Percentiles rank a stretch among this genome's conserved stretches.
phyloP scores from a whole-genome alignment of 192 early-diverging fungal species.

The Podila epigama region DNA sequence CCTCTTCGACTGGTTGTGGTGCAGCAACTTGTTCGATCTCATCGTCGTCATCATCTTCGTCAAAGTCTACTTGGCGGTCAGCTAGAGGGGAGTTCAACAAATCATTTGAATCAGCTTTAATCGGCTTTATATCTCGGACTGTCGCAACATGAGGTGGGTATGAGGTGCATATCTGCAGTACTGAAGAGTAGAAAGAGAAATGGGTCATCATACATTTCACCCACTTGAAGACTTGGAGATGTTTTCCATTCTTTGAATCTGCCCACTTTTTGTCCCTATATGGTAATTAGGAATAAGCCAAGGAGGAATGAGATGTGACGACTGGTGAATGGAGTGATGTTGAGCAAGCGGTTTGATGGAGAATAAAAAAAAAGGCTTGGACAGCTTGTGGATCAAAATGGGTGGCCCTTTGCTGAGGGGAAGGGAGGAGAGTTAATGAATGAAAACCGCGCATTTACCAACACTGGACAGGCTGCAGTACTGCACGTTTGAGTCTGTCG shows the following conservation, averaged over 20 bases:
- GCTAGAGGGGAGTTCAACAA: too few relatives aligned
- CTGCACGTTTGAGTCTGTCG: constrained; percentile 51
- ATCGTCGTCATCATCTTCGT: constrained; percentile 53
- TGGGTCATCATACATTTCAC: constrained; percentile 40
- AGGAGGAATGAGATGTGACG: too few relatives aligned
- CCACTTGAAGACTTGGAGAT: constrained; percentile 52
- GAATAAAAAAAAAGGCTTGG: too few relatives aligned
- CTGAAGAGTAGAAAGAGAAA: neutral
- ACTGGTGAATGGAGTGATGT: neutral
- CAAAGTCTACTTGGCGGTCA: constrained; percentile 50
- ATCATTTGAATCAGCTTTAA: too few relatives aligned
- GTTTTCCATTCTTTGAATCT: constrained; percentile 49
- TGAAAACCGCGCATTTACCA: constrained; percentile 34
- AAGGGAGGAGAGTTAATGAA: too few relatives aligned
- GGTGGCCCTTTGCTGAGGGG: too few relatives aligned
- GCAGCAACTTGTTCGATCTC: constrained; percentile 28
- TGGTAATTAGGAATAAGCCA: neutral
- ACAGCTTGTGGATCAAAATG: too few relatives aligned
- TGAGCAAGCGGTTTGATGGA: too few relatives aligned
- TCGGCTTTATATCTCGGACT: too few relatives aligned
- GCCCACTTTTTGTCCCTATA: constrained; percentile 54
- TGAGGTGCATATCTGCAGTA: neutral
- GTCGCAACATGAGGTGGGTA: neutral
- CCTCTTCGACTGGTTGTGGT: constrained; percentile 32
- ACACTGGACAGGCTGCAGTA: constrained; percentile 54